Conservation (phyloP, 495 filamentous ascomycete species). For the Aspergillus leporis region DNA sequence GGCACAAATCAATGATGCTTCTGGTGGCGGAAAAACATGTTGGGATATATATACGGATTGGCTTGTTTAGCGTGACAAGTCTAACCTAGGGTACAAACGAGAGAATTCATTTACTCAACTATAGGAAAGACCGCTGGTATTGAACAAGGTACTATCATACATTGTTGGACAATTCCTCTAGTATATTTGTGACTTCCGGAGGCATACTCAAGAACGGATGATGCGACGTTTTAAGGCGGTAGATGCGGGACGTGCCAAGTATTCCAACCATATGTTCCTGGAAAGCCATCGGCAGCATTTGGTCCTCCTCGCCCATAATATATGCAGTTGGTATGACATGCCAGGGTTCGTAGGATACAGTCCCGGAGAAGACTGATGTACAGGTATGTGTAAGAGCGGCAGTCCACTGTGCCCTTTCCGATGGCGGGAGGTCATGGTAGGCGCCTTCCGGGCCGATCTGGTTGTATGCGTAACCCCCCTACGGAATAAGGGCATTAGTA, state of each 20-base stretch:
- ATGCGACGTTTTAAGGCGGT: slow-evolving; percentile 28
- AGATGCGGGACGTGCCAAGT: slow-evolving; percentile 22
- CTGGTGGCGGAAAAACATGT: no score
- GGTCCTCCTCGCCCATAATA: slow-evolving; percentile 34
- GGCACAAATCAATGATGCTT: no score
- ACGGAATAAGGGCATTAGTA: not conserved
- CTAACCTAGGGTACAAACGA: no score
- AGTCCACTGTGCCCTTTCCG: slow-evolving; percentile 23
- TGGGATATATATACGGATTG: no score
- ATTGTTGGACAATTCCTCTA: not conserved
- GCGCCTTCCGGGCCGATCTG: slow-evolving; percentile 18
- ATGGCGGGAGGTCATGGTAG: slow-evolving; percentile 27
- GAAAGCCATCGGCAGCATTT: slow-evolving; percentile 25
- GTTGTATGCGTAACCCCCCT: slow-evolving; percentile 27
- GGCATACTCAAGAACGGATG: slow-evolving; percentile 35
- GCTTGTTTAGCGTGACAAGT: no score
- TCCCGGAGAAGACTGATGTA: slow-evolving; percentile 24
- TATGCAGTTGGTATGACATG: slow-evolving; percentile 31
- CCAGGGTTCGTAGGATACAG: slow-evolving; percentile 27
- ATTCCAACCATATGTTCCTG: slow-evolving; percentile 34
- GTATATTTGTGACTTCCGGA: slow-evolving; percentile 12
- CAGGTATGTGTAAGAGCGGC: slow-evolving; percentile 20
- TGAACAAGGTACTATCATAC: no score
- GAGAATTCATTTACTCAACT: no score
- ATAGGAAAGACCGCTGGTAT: no score